Evolutionary conservation across 345 rosid genomes (phyloP), one percentile per base, ranked within the genome.

Genomic region (Gossypium herbaceum): DNA sequence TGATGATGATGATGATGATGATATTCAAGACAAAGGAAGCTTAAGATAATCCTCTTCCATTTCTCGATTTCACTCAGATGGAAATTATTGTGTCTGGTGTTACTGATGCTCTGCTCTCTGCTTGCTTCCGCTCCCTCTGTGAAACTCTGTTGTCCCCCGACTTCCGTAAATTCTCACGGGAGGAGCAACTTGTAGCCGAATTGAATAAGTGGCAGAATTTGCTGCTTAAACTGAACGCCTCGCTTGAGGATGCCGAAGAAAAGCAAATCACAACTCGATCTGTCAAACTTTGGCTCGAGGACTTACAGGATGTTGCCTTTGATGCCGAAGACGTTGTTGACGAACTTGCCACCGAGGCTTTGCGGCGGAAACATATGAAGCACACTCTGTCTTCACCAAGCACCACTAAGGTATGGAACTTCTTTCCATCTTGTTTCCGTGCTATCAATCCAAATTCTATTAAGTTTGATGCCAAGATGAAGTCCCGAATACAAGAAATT

Each of bases 271-370:
- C 45, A 0, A 45, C n/a, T 20, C 44, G 2, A 6, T 11, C 8
- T 0, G 81, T 81, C 47, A 24, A 17, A 29, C 44, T 1, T 0
- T 81, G 87, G 84, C 58, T 81, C 20, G 22, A 19, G 2, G 81
- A 79, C 7, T 71, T 77, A 13, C 24, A 43, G 48, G 50, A 74
- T 55, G 41, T 79, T 72, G 81, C 82, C 17, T 81, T 77, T 17
- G 79, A 81, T 56, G 29, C 67, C 0, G 81, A 81, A 2, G 84
- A 79, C 12, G 20, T 84, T 0, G 56, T 79, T 10, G 83, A 79
- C 7, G 83, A 77, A 44, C 50, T 81, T 2, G 9, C 64, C 47
- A 47, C 72, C 2, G 70, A 75, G 50, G 47, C 25, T 3, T 13
- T 19, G 41, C 73, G 27, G 3, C 59, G 69, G 51, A 50, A 71